Percentiles rank a stretch among this genome's conserved stretches.
phyloP scores from a whole-genome alignment of 257 asterid species.

The Eucommia ulmoides region DNA sequence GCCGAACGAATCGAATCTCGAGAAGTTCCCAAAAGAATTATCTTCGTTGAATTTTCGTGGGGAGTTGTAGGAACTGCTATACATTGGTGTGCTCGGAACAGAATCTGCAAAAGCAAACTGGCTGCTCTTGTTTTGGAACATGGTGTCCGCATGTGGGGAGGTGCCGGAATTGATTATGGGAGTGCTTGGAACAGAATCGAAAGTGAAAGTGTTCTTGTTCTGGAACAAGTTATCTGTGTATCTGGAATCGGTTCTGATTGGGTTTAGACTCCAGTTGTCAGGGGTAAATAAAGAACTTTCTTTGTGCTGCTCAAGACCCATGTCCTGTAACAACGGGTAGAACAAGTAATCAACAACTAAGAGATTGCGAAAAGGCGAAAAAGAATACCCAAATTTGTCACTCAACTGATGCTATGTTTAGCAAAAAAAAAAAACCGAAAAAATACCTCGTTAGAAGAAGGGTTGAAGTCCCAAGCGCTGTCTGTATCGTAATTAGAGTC shows the following conservation, averaged over 20 bases:
- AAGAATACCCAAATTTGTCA: background rate
- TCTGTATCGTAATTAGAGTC: slow-evolving; percentile 59
- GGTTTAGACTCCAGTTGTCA: slow-evolving; percentile 72
- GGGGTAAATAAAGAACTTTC: slow-evolving; percentile 45
- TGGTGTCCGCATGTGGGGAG: slow-evolving; percentile 25
- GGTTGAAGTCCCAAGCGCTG: slow-evolving; percentile 45
- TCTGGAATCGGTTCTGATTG: slow-evolving; percentile 50
- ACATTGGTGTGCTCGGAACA: slow-evolving; percentile 74
- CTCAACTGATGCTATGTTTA: background rate
- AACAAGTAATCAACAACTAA: background rate
- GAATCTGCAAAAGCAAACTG: slow-evolving; percentile 49
- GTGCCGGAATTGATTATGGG: slow-evolving; percentile 17
- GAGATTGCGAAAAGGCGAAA: background rate
- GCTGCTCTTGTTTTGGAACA: slow-evolving; percentile 31
- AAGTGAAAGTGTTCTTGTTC: slow-evolving; percentile 14
- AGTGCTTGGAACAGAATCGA: slow-evolving; percentile 30
- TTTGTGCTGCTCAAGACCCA: slow-evolving; percentile 24
- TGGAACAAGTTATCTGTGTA: slow-evolving; percentile 12
- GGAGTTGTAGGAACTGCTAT: slow-evolving; percentile 23
- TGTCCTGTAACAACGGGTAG: slow-evolving; percentile 30
- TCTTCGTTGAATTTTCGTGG: too few relatives aligned
- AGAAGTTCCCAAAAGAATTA: too few relatives aligned
- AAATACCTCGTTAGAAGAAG: slow-evolving; percentile 45
- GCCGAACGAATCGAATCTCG: slow-evolving; percentile 51
- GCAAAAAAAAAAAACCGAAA: background rate